Evolutionary conservation across 257 asterid species (phyloP).

Genomic region (Rhazya stricta): DNA sequence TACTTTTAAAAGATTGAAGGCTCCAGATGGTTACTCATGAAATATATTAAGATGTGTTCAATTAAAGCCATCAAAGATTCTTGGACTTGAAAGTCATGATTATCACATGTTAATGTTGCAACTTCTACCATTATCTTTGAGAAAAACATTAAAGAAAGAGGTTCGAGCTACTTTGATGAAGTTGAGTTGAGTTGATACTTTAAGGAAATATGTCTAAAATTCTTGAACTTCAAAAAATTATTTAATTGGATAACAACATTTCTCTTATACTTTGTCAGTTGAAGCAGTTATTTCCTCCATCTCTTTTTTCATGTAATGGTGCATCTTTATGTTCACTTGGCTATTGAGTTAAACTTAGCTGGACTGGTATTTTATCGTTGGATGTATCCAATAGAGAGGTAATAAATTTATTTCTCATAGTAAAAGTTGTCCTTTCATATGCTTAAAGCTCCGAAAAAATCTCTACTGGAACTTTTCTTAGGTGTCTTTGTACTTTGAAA

Average conservation of each 20-base stretch:
- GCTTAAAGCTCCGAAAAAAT: no score
- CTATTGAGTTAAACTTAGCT: not conserved
- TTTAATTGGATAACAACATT: constrained; percentile 1
- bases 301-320: not conserved
- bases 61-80: not conserved
- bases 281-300: not conserved
- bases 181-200: not conserved
- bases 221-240: not conserved
- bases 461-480: no score
- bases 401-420: no score
- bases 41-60: not conserved
- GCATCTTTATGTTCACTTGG: not conserved
- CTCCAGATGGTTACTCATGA: constrained; percentile 3
- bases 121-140: not conserved
- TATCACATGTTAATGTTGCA: constrained; percentile 11
- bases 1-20: not conserved
- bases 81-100: constrained; percentile 7
- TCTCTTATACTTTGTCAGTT: not conserved
- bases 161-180: not conserved
- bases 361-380: not conserved
- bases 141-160: not conserved
- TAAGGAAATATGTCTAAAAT: constrained; percentile 5
- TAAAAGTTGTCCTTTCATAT: no score
- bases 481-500: not conserved
- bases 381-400: not conserved